Base-by-base conservation (phyloP, 495 filamentous ascomycete genomes). In the Penicillium atrosanguineum region DNA sequence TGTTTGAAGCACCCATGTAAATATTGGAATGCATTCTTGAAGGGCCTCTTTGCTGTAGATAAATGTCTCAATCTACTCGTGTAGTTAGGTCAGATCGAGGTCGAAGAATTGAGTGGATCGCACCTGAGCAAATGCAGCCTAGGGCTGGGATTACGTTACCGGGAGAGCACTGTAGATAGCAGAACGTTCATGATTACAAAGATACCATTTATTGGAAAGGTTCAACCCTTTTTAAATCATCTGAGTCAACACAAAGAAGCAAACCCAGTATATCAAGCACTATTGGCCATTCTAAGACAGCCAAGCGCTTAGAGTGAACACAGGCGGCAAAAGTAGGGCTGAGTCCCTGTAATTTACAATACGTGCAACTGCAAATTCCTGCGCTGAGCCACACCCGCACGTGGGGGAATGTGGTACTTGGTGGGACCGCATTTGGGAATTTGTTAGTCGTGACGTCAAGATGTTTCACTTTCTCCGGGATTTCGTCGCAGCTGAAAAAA, bases 371-470 rank as follows among this genome's bases (percentile, higher is more conserved):
- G 44, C 48, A 43, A 18, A n/a, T 15, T 4, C 12, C 16, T 9
- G 16, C 21, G 28, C 50, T 61, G 59, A 50, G 59, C 54, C 59
- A 61, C 59, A 57, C 16, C 42, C 18, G 18, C 29, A 36, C 54
- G 47, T 46, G 54, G 57, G 58, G 58, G 46, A 42, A 50, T 36
- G 52, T 57, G 39, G 52, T 48, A 61, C 21, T 53, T 18, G 31
- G 37, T 50, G 49, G 29, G 44, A 42, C 51, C 21, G 51, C 39
- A 46, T 26, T 25, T 11, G 50, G 55, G 45, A 55, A 47, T 38
- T 2, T 39, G 46, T 44, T 52, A 61, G 61, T 66, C 49, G 18
- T 67, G 63, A 67, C 63, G 63, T 67, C 61, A 58, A 50, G 6
- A 36, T 61, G 63, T 64, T 57, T 61, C 54, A 58, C 41, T 25